Base-by-base conservation (phyloP, 2,329 filamentous ascomycete species). In the Pseudonectria buxi region DNA sequence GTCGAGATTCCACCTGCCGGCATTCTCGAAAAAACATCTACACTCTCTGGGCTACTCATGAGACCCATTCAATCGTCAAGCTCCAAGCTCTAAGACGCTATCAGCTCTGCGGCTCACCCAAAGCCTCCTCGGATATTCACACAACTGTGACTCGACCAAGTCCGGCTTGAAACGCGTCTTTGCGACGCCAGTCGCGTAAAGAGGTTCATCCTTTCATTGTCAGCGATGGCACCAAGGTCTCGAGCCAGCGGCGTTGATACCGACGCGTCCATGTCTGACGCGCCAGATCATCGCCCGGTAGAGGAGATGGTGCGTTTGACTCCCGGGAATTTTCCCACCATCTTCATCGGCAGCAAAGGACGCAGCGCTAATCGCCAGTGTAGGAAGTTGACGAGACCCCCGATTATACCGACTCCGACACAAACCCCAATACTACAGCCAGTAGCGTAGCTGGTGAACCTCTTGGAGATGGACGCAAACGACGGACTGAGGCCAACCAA, bases 371-470 rank as follows among this genome's bases (percentile, higher is more conserved):
- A 50, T 39, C 25, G 16, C 24, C n/a, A 14, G 16, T 36, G 7
- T 32, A 74, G 76, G 72, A 79, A 33, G 69, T 80, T 27, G 77
- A 81, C 46, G 76, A 81, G 49, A 81, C 78, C 6, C 76, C 76
- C 31, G 78, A 81, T 50, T 80, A 75, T 52, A 78, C 76, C 40
- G 78, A 81, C 44, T 80, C 76, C 9, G 78, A 82, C 50, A 80
- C 76, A 13, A 80, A 81, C 44, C 74, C 76, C 9, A 81, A 81
- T 49, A 81, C 77, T 10, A 80, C 77, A 32, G 86, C 85, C 35
- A 95, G 86, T 67, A 95, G 89, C 61, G 78, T 94, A 50, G 80
- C 74, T 36, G 90, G 88, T 35, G 90, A 95, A 50, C 64, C 67
- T 28, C 56, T 71, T 28, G 65, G 67, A 30, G 90, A 96, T 67